Evolutionary conservation across 257 asterid genomes (phyloP), one percentile per base, ranked within the genome.

Genomic region (Hygrophila difformis): DNA sequence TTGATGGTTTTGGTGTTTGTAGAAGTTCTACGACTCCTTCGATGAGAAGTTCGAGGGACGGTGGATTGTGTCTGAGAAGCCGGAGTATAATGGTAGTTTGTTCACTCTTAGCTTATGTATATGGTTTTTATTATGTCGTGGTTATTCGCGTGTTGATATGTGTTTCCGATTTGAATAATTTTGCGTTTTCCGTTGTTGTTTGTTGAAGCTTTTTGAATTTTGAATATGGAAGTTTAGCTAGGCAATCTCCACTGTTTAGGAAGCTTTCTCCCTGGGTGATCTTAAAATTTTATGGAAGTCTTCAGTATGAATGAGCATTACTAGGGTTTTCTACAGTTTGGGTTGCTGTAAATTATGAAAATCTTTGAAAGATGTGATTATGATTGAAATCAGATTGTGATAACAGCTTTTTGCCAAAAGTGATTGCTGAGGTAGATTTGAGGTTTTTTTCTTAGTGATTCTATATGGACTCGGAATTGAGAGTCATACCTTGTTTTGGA

Each of bases 21-120:
- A 91, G 99, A 74, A 45, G 67, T 73, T 82, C 40, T 76, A 86
- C 59, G 99, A 91, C 55, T 61, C 97, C 35, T 91, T 91, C 48
- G 97, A 91, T 42, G 95, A 80, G 65, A 62, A 79, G 13, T 78
- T 86, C 17, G 88, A 82, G 9, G 97, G 94, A 18, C 68, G 84
- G 35, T 91, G 99, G 99, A 57, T 68, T 12, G 93, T 55, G 16
- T 91, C 99, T 24, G 79, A 78, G 70, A 86, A 86, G 59, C 73
- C 69, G 55, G 99, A 82, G 1, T 91, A 76, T 64, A 55, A 73
- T 52, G 97, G 99, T 91, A n/a, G 19, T 15, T 33, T 11, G 1
- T 0, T 34, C 19, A 1, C 37, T 40, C 18, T n/a, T 29, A 2
- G 4, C n/a, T 5, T 5, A 8, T 26, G 31, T 26, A 5, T 26